Conservation (phyloP, 2,329 filamentous ascomycete genomes). For the Trichoderma koningii region DNA sequence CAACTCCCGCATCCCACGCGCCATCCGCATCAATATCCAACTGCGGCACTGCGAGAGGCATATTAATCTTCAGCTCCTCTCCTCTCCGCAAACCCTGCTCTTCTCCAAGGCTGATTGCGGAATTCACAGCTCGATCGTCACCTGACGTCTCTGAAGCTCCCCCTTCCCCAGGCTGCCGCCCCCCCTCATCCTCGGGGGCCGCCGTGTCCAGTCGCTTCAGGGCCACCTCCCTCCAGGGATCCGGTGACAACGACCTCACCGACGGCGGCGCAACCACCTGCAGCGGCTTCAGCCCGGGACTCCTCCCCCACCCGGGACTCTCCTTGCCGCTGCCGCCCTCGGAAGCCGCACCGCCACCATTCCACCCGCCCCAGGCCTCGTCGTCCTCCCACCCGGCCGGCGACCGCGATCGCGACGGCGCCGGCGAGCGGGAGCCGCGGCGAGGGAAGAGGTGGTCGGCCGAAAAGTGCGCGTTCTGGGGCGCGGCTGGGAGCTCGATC, state of each 20-base stretch:
- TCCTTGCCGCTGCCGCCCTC: slow-evolving; percentile 30
- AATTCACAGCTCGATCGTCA: slow-evolving; percentile 36
- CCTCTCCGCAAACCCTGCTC: slow-evolving; percentile 16
- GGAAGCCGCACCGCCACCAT: slow-evolving; percentile 33
- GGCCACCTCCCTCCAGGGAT: slow-evolving; percentile 33
- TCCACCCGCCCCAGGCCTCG: slow-evolving; percentile 43
- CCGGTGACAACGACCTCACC: slow-evolving; percentile 36
- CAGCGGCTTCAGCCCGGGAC: slow-evolving; percentile 38
- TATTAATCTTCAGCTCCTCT: not conserved
- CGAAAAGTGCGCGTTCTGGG: slow-evolving; percentile 39
- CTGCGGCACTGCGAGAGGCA: not conserved
- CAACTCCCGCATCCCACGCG: not conserved
- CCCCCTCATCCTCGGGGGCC: slow-evolving; percentile 28
- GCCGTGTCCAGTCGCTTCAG: slow-evolving; percentile 34
- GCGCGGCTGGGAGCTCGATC: slow-evolving; percentile 40
- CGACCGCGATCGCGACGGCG: slow-evolving; percentile 29
- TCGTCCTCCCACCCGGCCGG: slow-evolving; percentile 40
- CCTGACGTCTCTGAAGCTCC: slow-evolving; percentile 29
- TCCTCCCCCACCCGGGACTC: slow-evolving; percentile 40
- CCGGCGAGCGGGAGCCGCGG: slow-evolving; percentile 29
- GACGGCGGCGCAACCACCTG: slow-evolving; percentile 31
- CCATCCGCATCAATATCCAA: slow-evolving; percentile 3
- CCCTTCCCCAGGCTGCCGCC: not conserved
- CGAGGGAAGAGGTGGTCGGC: slow-evolving; percentile 33
- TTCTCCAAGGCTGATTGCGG: slow-evolving; percentile 37